Conservation (phyloP, 768 basidiomycete species). For the Suillus discolor region DNA sequence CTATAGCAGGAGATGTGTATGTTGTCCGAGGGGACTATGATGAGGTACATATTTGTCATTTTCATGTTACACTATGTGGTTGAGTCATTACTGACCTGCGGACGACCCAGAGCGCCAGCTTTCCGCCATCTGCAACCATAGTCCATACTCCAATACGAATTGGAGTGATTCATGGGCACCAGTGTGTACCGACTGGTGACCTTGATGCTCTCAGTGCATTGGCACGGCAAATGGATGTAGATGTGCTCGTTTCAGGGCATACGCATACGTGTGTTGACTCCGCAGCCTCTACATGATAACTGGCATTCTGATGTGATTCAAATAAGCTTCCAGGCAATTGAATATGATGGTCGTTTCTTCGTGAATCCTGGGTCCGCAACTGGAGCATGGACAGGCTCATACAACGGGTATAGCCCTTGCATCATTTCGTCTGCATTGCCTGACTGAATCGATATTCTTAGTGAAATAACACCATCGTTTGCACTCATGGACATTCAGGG, state of each 20-base stretch:
- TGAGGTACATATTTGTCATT: conserved; percentile 57
- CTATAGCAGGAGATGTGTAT: conserved; percentile 91
- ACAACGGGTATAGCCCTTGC: conserved; percentile 14
- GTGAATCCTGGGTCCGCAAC: conserved; percentile 95
- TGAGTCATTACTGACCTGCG: not conserved
- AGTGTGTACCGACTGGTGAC: conserved; percentile 90
- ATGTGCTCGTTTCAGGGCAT: conserved; percentile 91
- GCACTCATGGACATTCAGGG: conserved; percentile 99
- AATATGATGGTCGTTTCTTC: conserved; percentile 90
- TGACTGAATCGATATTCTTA: conserved; percentile 28
- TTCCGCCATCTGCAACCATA: conserved; percentile 81
- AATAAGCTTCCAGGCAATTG: conserved; percentile 90
- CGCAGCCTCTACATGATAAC: not conserved
- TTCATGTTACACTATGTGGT: not conserved
- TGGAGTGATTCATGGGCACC: conserved; percentile 93
- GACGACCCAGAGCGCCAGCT: conserved; percentile 54
- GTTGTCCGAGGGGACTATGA: conserved; percentile 96
- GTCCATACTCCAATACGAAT: conserved; percentile 86
- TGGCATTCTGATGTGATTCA: not conserved
- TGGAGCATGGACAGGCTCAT: conserved; percentile 84
- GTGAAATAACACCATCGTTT: conserved; percentile 90
- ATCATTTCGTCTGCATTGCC: not conserved
- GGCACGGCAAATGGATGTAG: conserved; percentile 96
- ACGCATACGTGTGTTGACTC: conserved; percentile 72
- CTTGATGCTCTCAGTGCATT: conserved; percentile 86